Conservation (phyloP, 1,139 yeast species). For the Kodamaea suecica region DNA sequence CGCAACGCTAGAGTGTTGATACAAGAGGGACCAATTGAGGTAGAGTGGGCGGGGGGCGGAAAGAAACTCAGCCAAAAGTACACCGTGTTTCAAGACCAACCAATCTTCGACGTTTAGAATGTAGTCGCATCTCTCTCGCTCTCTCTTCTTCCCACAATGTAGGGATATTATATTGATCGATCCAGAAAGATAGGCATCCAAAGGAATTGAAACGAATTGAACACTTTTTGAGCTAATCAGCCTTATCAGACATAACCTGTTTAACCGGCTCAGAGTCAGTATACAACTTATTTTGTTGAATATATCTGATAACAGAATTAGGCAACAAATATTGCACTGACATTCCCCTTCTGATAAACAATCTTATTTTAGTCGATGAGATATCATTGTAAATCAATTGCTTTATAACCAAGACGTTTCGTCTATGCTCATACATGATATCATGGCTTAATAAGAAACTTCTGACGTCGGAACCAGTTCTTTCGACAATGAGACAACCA, state of each 20-base stretch:
- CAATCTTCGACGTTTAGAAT: too few relatives aligned
- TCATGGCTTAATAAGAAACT: constrained; percentile 89
- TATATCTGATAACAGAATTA: constrained; percentile 89
- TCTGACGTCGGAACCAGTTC: constrained; percentile 95
- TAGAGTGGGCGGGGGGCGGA: too few relatives aligned
- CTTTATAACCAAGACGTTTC: constrained; percentile 89
- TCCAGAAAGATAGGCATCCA: too few relatives aligned
- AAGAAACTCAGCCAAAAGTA: too few relatives aligned
- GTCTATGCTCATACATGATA: constrained; percentile 93
- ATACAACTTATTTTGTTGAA: constrained; percentile 86
- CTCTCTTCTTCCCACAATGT: too few relatives aligned
- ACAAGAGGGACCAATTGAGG: too few relatives aligned
- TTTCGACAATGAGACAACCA: constrained; percentile 93
- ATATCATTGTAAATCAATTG: constrained; percentile 96
- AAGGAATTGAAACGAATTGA: background rate
- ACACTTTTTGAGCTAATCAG: constrained; percentile 29
- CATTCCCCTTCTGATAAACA: constrained; percentile 92
- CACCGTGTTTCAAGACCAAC: too few relatives aligned
- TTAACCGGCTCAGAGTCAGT: constrained; percentile 91
- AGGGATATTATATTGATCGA: too few relatives aligned
- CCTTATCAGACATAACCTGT: constrained; percentile 68
- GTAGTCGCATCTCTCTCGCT: too few relatives aligned
- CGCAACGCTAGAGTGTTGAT: too few relatives aligned
- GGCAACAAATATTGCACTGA: constrained; percentile 93
- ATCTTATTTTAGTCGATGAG: constrained; percentile 88